Evolutionary conservation across 176 grass and related monocot genomes (phyloP).

Genomic region (Melocanna baccifera): DNA sequence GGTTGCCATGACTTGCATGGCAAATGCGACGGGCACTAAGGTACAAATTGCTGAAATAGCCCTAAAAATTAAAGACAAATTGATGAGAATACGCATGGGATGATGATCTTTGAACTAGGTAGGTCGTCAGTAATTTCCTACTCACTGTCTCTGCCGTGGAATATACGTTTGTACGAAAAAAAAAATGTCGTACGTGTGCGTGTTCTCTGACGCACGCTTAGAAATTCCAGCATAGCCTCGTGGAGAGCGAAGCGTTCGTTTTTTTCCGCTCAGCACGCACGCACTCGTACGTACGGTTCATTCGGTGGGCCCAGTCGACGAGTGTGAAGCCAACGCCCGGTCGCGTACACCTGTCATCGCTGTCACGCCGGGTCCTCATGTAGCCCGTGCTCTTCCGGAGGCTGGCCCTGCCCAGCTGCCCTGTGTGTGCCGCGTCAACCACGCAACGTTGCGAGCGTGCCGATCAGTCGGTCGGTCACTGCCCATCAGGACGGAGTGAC

Average conservation of each 20-base stretch:
- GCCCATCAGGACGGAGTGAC: background rate
- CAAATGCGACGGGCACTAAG: background rate
- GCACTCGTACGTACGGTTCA: too few species aligned
- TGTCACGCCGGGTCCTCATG: background rate
- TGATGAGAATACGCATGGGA: background rate
- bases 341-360: background rate
- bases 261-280: too few species aligned
- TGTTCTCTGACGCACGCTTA: too few species aligned
- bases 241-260: too few species aligned
- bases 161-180: too few species aligned
- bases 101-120: background rate
- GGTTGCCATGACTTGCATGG: background rate
- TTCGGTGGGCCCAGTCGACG: too few species aligned
- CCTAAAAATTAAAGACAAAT: background rate
- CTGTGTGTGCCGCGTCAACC: slow-evolving; percentile 36
- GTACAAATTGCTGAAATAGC: background rate
- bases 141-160: too few species aligned
- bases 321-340: too few species aligned
- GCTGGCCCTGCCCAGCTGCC: background rate
- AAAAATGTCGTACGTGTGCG: too few species aligned
- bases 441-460: background rate
- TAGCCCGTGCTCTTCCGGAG: background rate
- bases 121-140: background rate
- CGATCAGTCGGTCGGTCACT: background rate
- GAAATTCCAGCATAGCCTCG: too few species aligned